phyloP scores from a whole-genome alignment of 805 yeast genomes.

The Candida ovalis region DNA sequence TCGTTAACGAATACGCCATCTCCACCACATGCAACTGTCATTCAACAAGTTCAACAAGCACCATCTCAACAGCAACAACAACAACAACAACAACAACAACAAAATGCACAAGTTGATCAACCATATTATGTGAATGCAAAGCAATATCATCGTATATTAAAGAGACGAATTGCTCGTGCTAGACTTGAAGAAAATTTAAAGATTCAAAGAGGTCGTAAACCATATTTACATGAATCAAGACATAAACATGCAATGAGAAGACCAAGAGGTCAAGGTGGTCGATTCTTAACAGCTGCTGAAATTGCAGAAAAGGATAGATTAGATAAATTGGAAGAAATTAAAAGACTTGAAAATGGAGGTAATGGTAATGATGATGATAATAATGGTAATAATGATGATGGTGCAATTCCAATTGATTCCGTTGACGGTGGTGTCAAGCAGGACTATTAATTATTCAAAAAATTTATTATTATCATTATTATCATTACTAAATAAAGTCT shows the following conservation, averaged over 20 bases:
- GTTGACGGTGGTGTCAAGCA: background rate
- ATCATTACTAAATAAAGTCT: background rate
- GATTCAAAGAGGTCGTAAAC: conserved; percentile 85
- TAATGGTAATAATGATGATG: too few species aligned
- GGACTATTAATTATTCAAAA: background rate
- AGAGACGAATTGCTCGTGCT: conserved; percentile 91
- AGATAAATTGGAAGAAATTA: conserved; percentile 20
- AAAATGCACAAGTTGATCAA: conserved; percentile 49
- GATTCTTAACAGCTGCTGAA: conserved; percentile 93
- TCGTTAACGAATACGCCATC: conserved; percentile 19
- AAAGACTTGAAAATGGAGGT: conserved; percentile 2
- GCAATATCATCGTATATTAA: conserved; percentile 91
- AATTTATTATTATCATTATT: background rate
- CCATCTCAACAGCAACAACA: conserved; percentile 17
- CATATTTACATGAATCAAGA: conserved; percentile 93
- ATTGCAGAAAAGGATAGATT: conserved; percentile 62
- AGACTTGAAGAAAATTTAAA: conserved; percentile 84
- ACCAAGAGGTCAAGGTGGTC: conserved; percentile 98
- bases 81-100: conserved; percentile 9
- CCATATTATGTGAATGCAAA: conserved; percentile 98
- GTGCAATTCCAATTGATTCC: too few species aligned
- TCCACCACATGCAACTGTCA: conserved; percentile 8
- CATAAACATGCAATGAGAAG: conserved; percentile 99
- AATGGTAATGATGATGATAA: background rate
- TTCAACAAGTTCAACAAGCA: conserved; percentile 13